These are phyloP conservation scores for Leccinum imitatum DNA, from an alignment of 768 basidiomycete genomes.

Conservation along the genomic window DNA sequence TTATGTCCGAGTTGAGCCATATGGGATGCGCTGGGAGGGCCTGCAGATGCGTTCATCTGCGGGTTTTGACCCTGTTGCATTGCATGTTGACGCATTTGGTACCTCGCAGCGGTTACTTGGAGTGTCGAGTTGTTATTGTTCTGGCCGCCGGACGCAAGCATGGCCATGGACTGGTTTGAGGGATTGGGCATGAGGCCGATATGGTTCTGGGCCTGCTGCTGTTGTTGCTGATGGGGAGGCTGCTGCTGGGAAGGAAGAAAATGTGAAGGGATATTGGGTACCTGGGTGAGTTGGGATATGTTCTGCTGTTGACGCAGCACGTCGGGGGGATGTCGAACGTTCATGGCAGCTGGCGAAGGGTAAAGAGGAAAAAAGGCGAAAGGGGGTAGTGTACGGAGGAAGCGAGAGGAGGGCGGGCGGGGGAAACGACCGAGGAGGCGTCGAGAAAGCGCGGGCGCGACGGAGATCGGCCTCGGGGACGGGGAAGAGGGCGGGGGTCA, in stretches of 20 bases:
- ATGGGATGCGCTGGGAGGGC: conserved; percentile 29
- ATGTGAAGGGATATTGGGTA: conserved; percentile 36
- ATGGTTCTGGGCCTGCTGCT: conserved; percentile 34
- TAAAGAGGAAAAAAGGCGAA: not conserved
- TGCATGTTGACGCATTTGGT: conserved; percentile 36
- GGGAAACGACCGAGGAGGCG: conserved; percentile 4
- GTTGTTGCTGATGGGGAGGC: conserved; percentile 34
- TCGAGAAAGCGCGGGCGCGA: conserved; percentile 13
- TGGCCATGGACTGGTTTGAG: conserved; percentile 38
- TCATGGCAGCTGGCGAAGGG: conserved; percentile 38
- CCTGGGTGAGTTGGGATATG: conserved; percentile 40
- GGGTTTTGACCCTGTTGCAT: conserved; percentile 40
- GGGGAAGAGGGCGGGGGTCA: conserved; percentile 1
- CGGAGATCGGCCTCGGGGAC: conserved; percentile 17
- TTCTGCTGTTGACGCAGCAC: conserved; percentile 45
- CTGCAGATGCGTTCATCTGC: conserved; percentile 34
- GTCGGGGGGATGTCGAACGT: conserved; percentile 43
- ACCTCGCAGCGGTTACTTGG: conserved; percentile 26
- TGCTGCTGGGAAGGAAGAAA: conserved; percentile 41
- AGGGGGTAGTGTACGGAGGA: not conserved
- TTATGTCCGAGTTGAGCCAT: conserved; percentile 33
- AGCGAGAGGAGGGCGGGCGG: conserved; percentile 8
- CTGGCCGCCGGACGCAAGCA: conserved; percentile 36
- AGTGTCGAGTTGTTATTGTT: conserved; percentile 20
- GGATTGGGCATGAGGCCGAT: conserved; percentile 38